phyloP scores from a whole-genome alignment of 495 filamentous ascomycete species.

The Lasiosphaeria hispida region DNA sequence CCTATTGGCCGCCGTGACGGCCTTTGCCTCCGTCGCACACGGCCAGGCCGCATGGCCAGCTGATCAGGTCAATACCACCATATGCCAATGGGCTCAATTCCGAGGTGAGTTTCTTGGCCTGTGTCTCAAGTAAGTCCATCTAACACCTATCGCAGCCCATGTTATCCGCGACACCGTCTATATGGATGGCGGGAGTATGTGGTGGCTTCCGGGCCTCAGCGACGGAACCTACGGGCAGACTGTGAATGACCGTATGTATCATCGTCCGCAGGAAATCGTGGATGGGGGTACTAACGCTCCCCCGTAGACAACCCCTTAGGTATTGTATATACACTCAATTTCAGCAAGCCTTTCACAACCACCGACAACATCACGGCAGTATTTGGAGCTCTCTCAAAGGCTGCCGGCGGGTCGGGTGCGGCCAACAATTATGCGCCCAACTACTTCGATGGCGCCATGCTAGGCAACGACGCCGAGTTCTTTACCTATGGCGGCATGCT shows the following conservation, averaged over 20 bases:
- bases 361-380: slow-evolving; percentile 51
- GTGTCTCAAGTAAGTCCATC: neutral
- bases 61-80: slow-evolving; percentile 49
- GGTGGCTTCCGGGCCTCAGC: slow-evolving; percentile 44
- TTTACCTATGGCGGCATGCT: slow-evolving; percentile 52
- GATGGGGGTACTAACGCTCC: slow-evolving; percentile 1
- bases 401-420: slow-evolving; percentile 32
- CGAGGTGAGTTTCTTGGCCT: slow-evolving; percentile 45
- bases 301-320: slow-evolving; percentile 44
- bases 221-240: slow-evolving; percentile 31
- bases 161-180: slow-evolving; percentile 66
- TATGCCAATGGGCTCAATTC: slow-evolving; percentile 56
- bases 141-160: slow-evolving; percentile 46
- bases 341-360: slow-evolving; percentile 57
- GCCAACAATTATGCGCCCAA: slow-evolving; percentile 58
- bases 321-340: slow-evolving; percentile 54
- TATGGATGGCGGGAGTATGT: slow-evolving; percentile 62
- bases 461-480: slow-evolving; percentile 63
- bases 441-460: slow-evolving; percentile 61
- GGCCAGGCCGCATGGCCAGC: slow-evolving; percentile 38
- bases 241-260: slow-evolving; percentile 36
- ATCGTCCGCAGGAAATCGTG: neutral
- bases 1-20: slow-evolving; percentile 22
- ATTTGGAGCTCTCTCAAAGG: slow-evolving; percentile 46
- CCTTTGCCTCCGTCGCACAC: slow-evolving; percentile 23